Conservation (phyloP, 768 basidiomycete genomes). For the Mycena maculata region DNA sequence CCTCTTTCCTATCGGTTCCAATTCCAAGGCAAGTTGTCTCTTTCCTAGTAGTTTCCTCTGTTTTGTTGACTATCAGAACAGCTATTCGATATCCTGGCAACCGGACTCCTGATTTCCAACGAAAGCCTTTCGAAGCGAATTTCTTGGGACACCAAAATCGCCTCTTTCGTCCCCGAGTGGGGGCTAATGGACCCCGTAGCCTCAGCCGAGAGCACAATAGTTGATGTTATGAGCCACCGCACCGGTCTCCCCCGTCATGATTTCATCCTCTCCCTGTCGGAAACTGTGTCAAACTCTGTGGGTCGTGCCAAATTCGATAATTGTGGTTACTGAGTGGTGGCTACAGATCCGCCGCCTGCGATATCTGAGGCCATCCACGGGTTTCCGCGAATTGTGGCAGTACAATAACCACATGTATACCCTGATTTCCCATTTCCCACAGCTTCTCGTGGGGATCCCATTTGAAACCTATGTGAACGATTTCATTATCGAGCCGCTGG, state of each 20-base stretch:
- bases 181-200: constrained; percentile 33
- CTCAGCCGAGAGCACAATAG: constrained; percentile 32
- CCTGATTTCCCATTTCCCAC: constrained; percentile 39
- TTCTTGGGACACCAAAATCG: constrained; percentile 37
- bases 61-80: neutral
- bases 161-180: constrained; percentile 36
- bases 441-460: constrained; percentile 26
- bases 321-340: neutral
- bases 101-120: constrained; percentile 36
- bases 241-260: constrained; percentile 44
- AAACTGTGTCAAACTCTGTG: constrained; percentile 28
- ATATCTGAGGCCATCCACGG: constrained; percentile 38
- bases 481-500: constrained; percentile 32
- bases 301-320: neutral
- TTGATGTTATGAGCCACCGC: constrained; percentile 26
- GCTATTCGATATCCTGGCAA: constrained; percentile 34
- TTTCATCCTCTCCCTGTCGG: constrained; percentile 23
- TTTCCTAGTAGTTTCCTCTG: neutral
- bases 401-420: constrained; percentile 45
- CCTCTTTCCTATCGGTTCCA: constrained; percentile 36
- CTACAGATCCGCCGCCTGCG: constrained; percentile 33
- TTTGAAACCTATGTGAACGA: constrained; percentile 33
- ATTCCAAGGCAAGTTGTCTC: constrained; percentile 32
- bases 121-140: constrained; percentile 26
- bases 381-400: constrained; percentile 42